Evolutionary conservation across 495 filamentous ascomycete species (phyloP).

Genomic region (Aspergillus haitiensis): DNA sequence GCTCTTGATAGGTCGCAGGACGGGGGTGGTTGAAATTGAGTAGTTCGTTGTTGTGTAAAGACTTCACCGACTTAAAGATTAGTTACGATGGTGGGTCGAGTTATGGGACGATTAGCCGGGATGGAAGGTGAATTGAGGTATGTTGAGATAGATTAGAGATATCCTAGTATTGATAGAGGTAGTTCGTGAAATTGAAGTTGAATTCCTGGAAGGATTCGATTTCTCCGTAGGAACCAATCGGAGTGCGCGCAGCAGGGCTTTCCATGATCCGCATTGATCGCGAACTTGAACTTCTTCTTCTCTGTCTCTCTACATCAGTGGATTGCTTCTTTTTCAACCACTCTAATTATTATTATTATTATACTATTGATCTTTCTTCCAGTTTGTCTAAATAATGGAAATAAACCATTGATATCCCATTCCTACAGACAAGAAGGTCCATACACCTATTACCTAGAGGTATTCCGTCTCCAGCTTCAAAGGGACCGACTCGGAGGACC

Average conservation of each 20-base stretch:
- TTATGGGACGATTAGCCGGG: neutral
- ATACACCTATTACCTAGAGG: no score
- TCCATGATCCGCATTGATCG: constrained; percentile 22
- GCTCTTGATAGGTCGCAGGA: neutral
- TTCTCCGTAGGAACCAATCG: constrained; percentile 41
- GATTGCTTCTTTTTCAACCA: neutral
- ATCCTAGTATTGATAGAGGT: neutral
- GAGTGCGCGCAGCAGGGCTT: constrained; percentile 37
- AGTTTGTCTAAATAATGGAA: no score
- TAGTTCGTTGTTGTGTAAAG: neutral
- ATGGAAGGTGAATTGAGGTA: neutral
- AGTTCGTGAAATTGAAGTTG: constrained; percentile 24
- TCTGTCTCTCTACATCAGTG: neutral
- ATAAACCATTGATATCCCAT: no score
- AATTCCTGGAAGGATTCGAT: constrained; percentile 37
- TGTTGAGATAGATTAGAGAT: constrained; percentile 4
- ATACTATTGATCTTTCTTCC: no score
- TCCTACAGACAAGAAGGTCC: no score
- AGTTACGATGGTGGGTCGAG: neutral
- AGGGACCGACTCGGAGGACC: neutral
- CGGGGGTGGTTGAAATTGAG: neutral
- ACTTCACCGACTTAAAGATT: neutral
- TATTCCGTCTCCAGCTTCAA: neutral
- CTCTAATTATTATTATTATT: neutral
- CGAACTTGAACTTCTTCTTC: constrained; percentile 4